A percentile compares a stretch with the other conserved stretches of the same genome.
Evolutionary conservation across 139 green algal species (phyloP).

Genomic region (Chlorella vulgaris): DNA sequence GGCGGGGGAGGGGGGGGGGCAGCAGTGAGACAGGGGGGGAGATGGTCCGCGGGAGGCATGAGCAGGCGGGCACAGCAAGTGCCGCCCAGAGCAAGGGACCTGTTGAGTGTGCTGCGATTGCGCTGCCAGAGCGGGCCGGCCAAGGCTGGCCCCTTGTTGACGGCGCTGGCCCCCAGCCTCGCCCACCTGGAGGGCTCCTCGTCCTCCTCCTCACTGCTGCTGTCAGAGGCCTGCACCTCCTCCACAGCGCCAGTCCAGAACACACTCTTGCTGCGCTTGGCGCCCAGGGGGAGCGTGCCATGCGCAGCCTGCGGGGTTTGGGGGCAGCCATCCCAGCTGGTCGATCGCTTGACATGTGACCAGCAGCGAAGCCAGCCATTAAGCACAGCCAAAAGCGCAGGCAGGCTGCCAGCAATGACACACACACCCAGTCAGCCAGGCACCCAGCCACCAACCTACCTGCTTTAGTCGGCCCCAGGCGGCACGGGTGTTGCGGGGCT

Average conservation of each 20-base stretch:
- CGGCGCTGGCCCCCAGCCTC: too few species aligned
- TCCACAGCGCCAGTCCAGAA: slow-evolving; percentile 10
- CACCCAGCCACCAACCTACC: neutral
- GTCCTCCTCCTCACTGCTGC: slow-evolving; percentile 23
- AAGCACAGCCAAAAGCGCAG: neutral
- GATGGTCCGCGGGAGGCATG: too few species aligned
- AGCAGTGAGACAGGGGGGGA: neutral
- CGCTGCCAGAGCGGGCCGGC: neutral
- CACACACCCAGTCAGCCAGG: neutral
- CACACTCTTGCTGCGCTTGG: slow-evolving; percentile 27
- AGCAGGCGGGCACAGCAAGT: too few species aligned
- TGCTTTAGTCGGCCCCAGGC: slow-evolving; percentile 38
- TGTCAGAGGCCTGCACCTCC: slow-evolving; percentile 9
- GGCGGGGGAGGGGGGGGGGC: neutral
- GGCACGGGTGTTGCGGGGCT: slow-evolving; percentile 34
- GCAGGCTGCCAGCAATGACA: neutral
- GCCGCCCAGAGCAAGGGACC: too few species aligned
- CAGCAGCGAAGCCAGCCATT: neutral
- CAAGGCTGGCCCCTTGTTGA: too few species aligned
- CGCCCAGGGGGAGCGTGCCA: slow-evolving; percentile 39
- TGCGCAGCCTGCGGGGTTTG: slow-evolving; percentile 28
- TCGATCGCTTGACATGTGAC: neutral
- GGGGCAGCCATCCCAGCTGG: neutral
- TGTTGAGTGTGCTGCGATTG: too few species aligned
- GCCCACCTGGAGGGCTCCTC: slow-evolving; percentile 7